Conservation (phyloP, 176 grass and related monocot species). For the Hordeum marinum region DNA sequence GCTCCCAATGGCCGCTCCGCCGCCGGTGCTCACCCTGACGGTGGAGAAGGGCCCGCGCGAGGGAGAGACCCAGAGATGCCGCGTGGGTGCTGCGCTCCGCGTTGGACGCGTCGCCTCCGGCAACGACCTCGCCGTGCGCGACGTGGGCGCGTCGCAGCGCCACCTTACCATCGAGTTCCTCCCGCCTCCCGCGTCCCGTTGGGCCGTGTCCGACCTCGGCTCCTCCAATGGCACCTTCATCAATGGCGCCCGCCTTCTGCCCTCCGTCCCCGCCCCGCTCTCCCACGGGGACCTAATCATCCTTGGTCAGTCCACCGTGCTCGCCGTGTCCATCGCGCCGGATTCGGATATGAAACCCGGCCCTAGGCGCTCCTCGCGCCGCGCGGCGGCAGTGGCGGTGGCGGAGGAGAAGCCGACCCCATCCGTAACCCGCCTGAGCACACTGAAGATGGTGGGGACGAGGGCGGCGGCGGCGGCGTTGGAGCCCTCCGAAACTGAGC, state of each 20-base stretch:
- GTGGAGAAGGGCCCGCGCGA: slow-evolving; percentile 67
- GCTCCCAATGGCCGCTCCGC: slow-evolving; percentile 38
- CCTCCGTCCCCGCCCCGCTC: slow-evolving; percentile 40
- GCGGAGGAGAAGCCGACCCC: slow-evolving; percentile 11
- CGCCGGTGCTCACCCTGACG: slow-evolving; percentile 48
- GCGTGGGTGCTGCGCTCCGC: slow-evolving; percentile 21
- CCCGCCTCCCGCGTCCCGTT: slow-evolving; percentile 34
- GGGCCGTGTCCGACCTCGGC: slow-evolving; percentile 63
- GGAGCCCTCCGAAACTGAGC: background rate
- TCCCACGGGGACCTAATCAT: slow-evolving; percentile 61
- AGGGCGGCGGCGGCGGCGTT: background rate
- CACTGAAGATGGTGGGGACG: slow-evolving; percentile 14
- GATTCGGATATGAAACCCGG: slow-evolving; percentile 1
- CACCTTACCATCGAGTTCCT: slow-evolving; percentile 66
- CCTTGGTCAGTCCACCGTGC: slow-evolving; percentile 54
- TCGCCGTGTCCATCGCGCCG: slow-evolving; percentile 46
- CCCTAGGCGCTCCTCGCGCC: slow-evolving; percentile 28
- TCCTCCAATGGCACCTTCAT: slow-evolving; percentile 86
- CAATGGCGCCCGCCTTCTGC: slow-evolving; percentile 39
- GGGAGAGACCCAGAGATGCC: slow-evolving; percentile 37
- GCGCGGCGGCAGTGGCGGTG: background rate
- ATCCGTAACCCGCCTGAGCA: background rate
- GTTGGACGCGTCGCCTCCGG: slow-evolving; percentile 66
- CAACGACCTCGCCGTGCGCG: slow-evolving; percentile 64
- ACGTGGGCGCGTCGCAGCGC: slow-evolving; percentile 68